Base-by-base conservation (phyloP, 257 asterid genomes). In the Salvia splendens region DNA sequence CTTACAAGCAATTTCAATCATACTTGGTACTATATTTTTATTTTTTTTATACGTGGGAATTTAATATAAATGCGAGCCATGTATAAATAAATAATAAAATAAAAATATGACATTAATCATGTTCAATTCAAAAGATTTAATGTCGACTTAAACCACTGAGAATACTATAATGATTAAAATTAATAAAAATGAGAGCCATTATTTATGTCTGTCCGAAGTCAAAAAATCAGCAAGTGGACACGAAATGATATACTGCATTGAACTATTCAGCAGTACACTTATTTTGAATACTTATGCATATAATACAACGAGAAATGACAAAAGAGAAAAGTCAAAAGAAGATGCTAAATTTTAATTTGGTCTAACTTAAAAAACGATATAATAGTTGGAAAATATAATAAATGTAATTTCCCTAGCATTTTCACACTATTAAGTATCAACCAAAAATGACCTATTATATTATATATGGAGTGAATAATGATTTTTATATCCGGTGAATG, bases 261-360 rank as follows among this genome's bases (percentile, higher is more conserved):
- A 69, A 58, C 9, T 58, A 48, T 58, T 69, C 67, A 58, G 30
- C 47, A 32, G 32, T 57, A 24, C 40, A 43, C 12, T 40, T 9
- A 15, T 51, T 33, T 57, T 46, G 65, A 60, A 60, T 60, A 45
- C 30, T 56, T 65, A 15, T 36, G 17, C 30, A 52, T 14, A 35
- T 36, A 35, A 8, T 51, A 16, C 15, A n/a, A n/a, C 3, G 52
- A 43, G 33, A 24, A n/a, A 38, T 43, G 8, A 32, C 35, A 67
- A n/a, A n/a, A 30, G 7, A 12, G 60, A 35, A 24, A 9, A 16
- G 67, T 69, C 67, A 58, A 58, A 58, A 3, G 55, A 24, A 40
- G 62, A 52, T 46, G 35, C 45, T 30, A 12, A 40, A 14, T 50
- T n/a, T n/a, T n/a, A n/a, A n/a, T n/a, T n/a, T n/a, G n/a, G n/a